These are phyloP conservation scores for Ploettnerulaceae sp. DNA, from an alignment of 2,329 filamentous ascomycete species.

Conservation along the genomic window DNA sequence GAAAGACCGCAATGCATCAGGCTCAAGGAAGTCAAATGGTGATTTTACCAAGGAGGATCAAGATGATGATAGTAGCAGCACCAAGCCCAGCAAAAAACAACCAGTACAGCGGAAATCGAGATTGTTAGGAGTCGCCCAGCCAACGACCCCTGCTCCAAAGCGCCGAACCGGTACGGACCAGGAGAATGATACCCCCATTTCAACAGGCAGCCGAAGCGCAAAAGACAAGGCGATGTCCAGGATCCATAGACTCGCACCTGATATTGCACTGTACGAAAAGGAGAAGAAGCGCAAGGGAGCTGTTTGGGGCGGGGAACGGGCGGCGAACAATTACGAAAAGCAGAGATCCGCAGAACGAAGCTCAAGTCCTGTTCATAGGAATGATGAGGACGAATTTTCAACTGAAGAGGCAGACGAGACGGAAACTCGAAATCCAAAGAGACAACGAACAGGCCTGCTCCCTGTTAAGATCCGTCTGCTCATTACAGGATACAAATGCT, in stretches of 20 bases:
- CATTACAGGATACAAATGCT: slow-evolving; percentile 78
- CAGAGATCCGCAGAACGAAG: slow-evolving; percentile 35
- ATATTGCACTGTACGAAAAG: slow-evolving; percentile 88
- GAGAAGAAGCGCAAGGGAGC: slow-evolving; percentile 72
- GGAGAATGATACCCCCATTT: slow-evolving; percentile 78
- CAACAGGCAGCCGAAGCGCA: slow-evolving; percentile 75
- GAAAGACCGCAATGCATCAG: slow-evolving; percentile 34
- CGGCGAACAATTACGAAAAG: slow-evolving; percentile 54
- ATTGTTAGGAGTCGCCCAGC: background rate
- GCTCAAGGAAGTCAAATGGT: slow-evolving; percentile 11
- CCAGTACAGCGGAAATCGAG: slow-evolving; percentile 10
- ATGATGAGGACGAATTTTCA: slow-evolving; percentile 39
- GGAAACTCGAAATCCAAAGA: slow-evolving; percentile 43
- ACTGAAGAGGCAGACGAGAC: slow-evolving; percentile 39
- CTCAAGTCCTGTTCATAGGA: slow-evolving; percentile 38
- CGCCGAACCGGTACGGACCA: slow-evolving; percentile 58
- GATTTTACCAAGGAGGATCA: slow-evolving; percentile 11
- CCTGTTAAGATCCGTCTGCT: slow-evolving; percentile 70
- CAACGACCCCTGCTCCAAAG: slow-evolving; percentile 47
- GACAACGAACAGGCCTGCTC: slow-evolving; percentile 55
- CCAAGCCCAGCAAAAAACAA: slow-evolving; percentile 8
- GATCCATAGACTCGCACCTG: slow-evolving; percentile 71
- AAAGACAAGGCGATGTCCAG: slow-evolving; percentile 78
- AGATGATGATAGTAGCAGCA: slow-evolving; percentile 16
- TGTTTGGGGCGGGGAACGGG: slow-evolving; percentile 59